These are phyloP conservation scores for Notholithocarpus densiflorus DNA, from an alignment of 306 rosid genomes.

Conservation along the genomic window DNA sequence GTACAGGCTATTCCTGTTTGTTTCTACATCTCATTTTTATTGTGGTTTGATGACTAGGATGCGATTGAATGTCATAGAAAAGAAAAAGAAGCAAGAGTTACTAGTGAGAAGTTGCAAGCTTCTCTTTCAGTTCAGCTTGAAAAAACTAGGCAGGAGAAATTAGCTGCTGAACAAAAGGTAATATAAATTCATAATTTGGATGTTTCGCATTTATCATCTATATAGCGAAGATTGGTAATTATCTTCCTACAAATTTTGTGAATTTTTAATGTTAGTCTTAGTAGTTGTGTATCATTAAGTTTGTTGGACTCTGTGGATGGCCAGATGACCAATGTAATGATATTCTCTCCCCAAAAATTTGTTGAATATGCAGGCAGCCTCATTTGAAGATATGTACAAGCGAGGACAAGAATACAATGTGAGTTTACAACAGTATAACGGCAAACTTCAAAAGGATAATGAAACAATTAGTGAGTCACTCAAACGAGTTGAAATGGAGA, in stretches of 20 bases:
- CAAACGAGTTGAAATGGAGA: conserved; percentile 73
- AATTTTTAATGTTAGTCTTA: background rate
- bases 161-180: conserved; percentile 72
- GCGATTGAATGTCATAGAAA: conserved; percentile 54
- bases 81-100: conserved; percentile 74
- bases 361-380: conserved; percentile 52
- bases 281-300: background rate
- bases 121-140: conserved; percentile 66
- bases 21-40: conserved; percentile 3
- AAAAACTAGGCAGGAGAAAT: conserved; percentile 58
- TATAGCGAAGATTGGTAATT: background rate
- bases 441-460: conserved; percentile 75
- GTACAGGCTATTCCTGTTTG: conserved; percentile 3
- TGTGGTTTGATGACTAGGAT: conserved; percentile 43
- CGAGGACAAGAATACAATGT: conserved; percentile 85
- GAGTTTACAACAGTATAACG: conserved; percentile 77
- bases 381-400: conserved; percentile 71
- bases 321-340: background rate
- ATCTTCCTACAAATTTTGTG: background rate
- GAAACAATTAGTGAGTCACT: conserved; percentile 61
- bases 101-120: conserved; percentile 47
- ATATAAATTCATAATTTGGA: background rate
- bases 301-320: background rate
- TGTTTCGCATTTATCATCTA: background rate
- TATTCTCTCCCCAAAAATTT: background rate